phyloP scores from a whole-genome alignment of 495 filamentous ascomycete species.

The Xylaria venustula region DNA sequence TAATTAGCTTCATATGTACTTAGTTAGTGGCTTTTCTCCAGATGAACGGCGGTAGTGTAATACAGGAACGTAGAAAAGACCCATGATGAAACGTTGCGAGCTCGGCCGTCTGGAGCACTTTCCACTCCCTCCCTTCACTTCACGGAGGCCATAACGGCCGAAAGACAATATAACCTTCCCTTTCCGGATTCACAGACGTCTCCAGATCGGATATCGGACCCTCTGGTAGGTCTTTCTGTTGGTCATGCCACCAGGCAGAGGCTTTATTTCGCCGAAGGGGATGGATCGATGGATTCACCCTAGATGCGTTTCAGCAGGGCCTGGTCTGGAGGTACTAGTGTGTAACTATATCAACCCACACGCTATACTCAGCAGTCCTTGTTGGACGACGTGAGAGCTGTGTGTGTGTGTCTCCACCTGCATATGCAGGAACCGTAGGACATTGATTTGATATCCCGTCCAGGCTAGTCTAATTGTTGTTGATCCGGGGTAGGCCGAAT shows the following conservation, averaged over 20 bases:
- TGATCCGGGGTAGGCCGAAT: constrained; percentile 10
- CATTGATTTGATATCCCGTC: constrained; percentile 2
- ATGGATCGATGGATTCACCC: not conserved
- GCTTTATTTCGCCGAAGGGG: constrained; percentile 12
- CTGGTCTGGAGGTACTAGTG: no score
- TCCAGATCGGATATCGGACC: not conserved
- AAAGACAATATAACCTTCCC: constrained; percentile 5
- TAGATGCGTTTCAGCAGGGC: not conserved
- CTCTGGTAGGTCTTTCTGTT: not conserved
- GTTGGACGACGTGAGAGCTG: no score
- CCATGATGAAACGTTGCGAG: constrained; percentile 1
- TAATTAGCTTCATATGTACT: no score
- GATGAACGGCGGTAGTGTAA: no score
- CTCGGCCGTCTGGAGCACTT: no score
- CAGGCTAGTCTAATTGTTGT: not conserved
- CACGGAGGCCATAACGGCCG: not conserved
- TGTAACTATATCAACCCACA: no score
- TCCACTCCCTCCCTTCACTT: no score
- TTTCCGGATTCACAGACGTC: not conserved
- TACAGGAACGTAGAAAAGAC: no score
- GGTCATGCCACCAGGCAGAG: constrained; percentile 5
- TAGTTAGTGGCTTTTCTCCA: no score
- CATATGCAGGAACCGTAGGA: constrained; percentile 1
- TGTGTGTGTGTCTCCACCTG: not conserved
- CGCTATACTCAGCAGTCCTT: no score